Conservation (phyloP, 2,329 filamentous ascomycete genomes). For the Alternaria ethzedia region DNA sequence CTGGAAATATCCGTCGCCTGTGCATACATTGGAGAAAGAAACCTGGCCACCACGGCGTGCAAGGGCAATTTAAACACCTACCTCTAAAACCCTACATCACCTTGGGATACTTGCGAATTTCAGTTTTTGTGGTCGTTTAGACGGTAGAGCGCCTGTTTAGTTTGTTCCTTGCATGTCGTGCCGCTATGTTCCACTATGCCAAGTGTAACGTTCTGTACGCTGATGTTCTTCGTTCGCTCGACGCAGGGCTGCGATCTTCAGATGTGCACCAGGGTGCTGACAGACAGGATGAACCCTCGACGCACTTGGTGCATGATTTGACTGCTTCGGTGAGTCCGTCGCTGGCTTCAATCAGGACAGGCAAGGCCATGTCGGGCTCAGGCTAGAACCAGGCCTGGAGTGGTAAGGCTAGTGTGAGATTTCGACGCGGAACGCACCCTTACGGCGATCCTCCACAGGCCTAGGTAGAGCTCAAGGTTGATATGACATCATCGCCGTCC, state of each 20-base stretch:
- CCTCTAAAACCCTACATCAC: background rate
- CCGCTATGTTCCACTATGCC: background rate
- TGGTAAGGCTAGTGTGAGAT: constrained; percentile 8
- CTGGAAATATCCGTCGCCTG: background rate
- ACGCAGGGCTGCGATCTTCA: background rate
- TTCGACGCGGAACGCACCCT: constrained; percentile 8
- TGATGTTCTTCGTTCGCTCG: background rate
- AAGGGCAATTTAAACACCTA: background rate
- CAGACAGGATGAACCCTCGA: background rate
- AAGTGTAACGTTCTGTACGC: background rate
- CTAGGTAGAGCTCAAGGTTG: background rate
- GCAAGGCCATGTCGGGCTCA: constrained; percentile 15
- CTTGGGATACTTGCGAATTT: background rate
- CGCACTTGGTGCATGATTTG: constrained; percentile 2
- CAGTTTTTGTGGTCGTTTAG: background rate
- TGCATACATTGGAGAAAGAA: background rate
- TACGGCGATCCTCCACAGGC: constrained; percentile 24
- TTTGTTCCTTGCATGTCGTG: background rate
- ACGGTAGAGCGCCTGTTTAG: background rate
- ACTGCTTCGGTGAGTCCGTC: constrained; percentile 2
- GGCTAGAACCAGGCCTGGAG: constrained; percentile 12
- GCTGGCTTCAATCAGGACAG: background rate
- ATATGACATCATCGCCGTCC: constrained; percentile 39
- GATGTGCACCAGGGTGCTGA: constrained; percentile 7
- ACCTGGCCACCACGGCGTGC: background rate